Conservation (phyloP, 768 basidiomycete genomes). For the Strobilomyces echinocephalus region DNA sequence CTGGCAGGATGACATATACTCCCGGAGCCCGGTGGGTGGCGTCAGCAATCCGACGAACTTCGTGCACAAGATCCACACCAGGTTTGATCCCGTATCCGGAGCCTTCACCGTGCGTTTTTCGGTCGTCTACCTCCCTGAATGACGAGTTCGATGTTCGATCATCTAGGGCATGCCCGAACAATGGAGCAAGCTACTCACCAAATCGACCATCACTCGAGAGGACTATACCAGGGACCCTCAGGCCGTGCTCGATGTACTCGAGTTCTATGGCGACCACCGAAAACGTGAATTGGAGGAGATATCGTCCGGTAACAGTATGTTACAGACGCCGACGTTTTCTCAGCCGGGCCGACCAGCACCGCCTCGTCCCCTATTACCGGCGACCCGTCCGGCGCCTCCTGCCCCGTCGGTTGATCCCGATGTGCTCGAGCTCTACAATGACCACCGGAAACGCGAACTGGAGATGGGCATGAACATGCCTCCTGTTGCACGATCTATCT, state of each 20-base stretch:
- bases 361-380: too few relatives aligned
- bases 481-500: slow-evolving; percentile 20
- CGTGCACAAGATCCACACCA: slow-evolving; percentile 97
- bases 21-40: slow-evolving; percentile 86
- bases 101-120: slow-evolving; percentile 79
- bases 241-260: slow-evolving; percentile 96
- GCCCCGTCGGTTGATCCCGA: too few relatives aligned
- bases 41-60: slow-evolving; percentile 95
- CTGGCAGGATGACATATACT: slow-evolving; percentile 97
- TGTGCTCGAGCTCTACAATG: too few relatives aligned
- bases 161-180: slow-evolving; percentile 90
- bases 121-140: background rate
- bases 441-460: too few relatives aligned
- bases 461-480: slow-evolving; percentile 33
- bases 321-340: too few relatives aligned
- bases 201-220: slow-evolving; percentile 95
- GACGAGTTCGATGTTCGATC: background rate
- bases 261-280: slow-evolving; percentile 97
- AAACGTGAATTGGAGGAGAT: slow-evolving; percentile 82
- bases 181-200: slow-evolving; percentile 95
- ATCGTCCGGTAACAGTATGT: too few relatives aligned
- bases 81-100: slow-evolving; percentile 90
- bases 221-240: slow-evolving; percentile 97
- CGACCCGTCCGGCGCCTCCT: too few relatives aligned
- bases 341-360: too few relatives aligned